phyloP scores from a whole-genome alignment of 495 filamentous ascomycete genomes.

The Recurvomyces mirabilis region DNA sequence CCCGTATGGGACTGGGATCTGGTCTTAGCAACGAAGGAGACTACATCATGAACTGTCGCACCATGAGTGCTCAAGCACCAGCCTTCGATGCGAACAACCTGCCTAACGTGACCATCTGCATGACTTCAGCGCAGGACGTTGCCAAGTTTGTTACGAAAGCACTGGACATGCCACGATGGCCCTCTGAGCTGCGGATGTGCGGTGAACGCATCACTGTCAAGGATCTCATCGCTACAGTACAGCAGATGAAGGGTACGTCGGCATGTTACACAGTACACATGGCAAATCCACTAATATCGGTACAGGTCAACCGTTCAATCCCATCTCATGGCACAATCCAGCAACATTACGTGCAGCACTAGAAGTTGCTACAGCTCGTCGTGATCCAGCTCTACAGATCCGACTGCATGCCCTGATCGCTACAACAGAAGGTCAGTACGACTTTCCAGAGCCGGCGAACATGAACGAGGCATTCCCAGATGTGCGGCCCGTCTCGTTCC shows the following conservation, averaged over 20 bases:
- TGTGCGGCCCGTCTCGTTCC: constrained; percentile 32
- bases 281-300: too few species aligned
- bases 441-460: constrained; percentile 35
- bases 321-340: constrained; percentile 16
- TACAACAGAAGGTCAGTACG: constrained; percentile 38
- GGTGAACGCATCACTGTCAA: constrained; percentile 43
- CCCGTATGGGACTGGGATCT: constrained; percentile 40
- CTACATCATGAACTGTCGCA: constrained; percentile 51
- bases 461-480: constrained; percentile 35
- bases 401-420: constrained; percentile 36
- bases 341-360: constrained; percentile 23
- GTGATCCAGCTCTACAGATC: constrained; percentile 18
- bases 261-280: too few species aligned
- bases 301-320: constrained; percentile 14
- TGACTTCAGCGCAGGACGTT: constrained; percentile 59
- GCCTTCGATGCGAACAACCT: constrained; percentile 38
- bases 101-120: constrained; percentile 40
- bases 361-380: constrained; percentile 21
- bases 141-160: constrained; percentile 54
- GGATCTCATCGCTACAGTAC: constrained; percentile 21
- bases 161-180: constrained; percentile 51
- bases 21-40: constrained; percentile 45
- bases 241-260: constrained; percentile 24
- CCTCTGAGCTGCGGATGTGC: constrained; percentile 51
- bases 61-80: constrained; percentile 47